Evolutionary conservation across 108 stramenopile species (phyloP), one percentile per base, ranked within the genome.

Genomic region (Pinguiococcus pyrenoidosus): DNA sequence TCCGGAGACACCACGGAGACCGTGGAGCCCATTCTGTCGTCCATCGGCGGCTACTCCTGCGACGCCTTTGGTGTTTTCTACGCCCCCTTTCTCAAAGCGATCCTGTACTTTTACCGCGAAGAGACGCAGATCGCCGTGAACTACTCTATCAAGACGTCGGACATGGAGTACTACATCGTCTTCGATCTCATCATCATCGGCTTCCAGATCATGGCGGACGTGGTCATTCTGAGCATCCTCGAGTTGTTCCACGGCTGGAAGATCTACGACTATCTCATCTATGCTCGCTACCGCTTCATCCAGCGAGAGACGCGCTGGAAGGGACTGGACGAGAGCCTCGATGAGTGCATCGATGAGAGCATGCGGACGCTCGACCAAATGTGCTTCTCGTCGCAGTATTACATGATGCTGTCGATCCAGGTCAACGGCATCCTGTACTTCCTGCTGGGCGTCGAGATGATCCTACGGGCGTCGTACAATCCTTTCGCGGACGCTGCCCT

Each of bases 191-290:
- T 77, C 9, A 60, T 78, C 21, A 70, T 81, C 24, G 59, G 61
- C 24, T 82, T 80, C 36, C 76, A 77, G 66, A 49, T 80, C 6
- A 37, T 68, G 17, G 73, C 70, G 12, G 81, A 82, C 54, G 52
- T 83, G n/a, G 61, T 81, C 65, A 68, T 79, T 28, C 78, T 69
- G 29, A 71, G 72, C 28, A 48, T 72, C 1, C 66, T 71, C 29
- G 84, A 85, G 57, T 72, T 83, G 2, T 77, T 81, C 25, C 77
- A 84, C 48, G 81, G 81, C 22, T 83, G 81, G 84, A 81, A 81
- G 46, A 79, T 81, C 20, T 79, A 71, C 33, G 83, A 83, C 34
- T 84, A 84, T 48, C 62, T 85, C 14, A 54, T 74, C 28, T 85
- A 71, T 51, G 68, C 77, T 3, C 36, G 66, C 18, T 76, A 77